phyloP scores from a whole-genome alignment of 805 yeast genomes.

The Pichia cephalocereana region DNA sequence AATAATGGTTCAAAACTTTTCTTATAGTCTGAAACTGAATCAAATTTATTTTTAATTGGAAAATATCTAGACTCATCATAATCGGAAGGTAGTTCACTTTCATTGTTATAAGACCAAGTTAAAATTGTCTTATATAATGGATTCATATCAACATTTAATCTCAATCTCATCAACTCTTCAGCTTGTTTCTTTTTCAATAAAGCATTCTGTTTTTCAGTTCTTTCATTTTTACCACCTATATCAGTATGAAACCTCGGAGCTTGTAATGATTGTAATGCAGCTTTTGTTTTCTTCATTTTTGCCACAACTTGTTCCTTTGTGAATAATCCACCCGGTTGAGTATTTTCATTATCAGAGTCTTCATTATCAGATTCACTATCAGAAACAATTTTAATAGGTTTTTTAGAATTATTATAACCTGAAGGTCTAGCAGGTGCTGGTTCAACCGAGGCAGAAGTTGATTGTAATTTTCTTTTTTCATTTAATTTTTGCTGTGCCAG shows the following conservation, averaged over 20 bases:
- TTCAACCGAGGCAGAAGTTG: conserved; percentile 3
- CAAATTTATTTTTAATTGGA: conserved; percentile 48
- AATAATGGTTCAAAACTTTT: conserved; percentile 69
- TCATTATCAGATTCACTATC: conserved; percentile 30
- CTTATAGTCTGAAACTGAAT: conserved; percentile 55
- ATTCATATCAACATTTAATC: conserved; percentile 69
- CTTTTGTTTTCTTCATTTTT: conserved; percentile 19
- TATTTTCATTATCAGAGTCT: conserved; percentile 28
- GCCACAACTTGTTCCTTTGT: conserved; percentile 30
- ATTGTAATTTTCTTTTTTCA: conserved; percentile 9
- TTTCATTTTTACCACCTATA: conserved; percentile 13
- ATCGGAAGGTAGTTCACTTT: conserved; percentile 51
- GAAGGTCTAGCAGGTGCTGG: conserved; percentile 48
- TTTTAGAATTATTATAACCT: conserved; percentile 33
- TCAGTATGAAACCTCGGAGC: conserved; percentile 12
- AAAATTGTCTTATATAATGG: conserved; percentile 65
- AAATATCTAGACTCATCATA: conserved; percentile 29
- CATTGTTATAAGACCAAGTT: conserved; percentile 64
- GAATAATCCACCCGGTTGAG: conserved; percentile 31
- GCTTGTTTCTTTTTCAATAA: conserved; percentile 40
- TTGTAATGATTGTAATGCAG: conserved; percentile 22
- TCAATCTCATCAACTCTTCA: conserved; percentile 67
- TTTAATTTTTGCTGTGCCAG: conserved; percentile 19
- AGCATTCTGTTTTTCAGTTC: conserved; percentile 6
- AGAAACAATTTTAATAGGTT: conserved; percentile 11